A percentile compares a stretch with the other conserved stretches of the same genome.
phyloP scores from a whole-genome alignment of 179 eudicot species.

The Silene vulgaris region DNA sequence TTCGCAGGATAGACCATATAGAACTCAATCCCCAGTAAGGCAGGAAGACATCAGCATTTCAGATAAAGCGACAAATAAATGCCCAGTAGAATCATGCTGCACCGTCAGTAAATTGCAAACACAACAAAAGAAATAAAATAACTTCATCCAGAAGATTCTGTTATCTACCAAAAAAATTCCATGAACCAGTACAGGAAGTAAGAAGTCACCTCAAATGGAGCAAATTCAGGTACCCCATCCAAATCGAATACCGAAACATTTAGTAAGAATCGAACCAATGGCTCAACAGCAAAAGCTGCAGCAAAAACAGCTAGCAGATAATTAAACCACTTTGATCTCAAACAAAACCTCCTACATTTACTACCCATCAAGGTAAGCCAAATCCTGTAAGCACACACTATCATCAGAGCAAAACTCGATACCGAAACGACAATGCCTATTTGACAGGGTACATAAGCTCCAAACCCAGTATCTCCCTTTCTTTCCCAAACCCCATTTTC shows the following conservation, averaged over 20 bases:
- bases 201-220: conserved; percentile 56
- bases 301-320: conserved; percentile 46
- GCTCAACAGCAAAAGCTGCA: conserved; percentile 49
- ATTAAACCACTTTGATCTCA: conserved; percentile 41
- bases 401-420: conserved; percentile 44
- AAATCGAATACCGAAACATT: conserved; percentile 42
- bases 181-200: conserved; percentile 1
- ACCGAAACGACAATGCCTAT: conserved; percentile 42
- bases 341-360: conserved; percentile 34
- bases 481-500: conserved; percentile 42
- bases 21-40: no score
- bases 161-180: neutral
- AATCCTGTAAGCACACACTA: conserved; percentile 42
- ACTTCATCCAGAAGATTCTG: neutral
- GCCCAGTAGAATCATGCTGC: neutral
- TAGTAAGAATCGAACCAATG: conserved; percentile 40
- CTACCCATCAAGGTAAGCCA: conserved; percentile 35
- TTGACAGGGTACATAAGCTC: conserved; percentile 53
- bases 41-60: no score
- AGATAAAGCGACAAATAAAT: neutral
- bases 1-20: no score
- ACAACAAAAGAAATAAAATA: neutral
- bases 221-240: conserved; percentile 34
- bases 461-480: conserved; percentile 40
- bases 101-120: neutral